phyloP scores from a whole-genome alignment of 805 yeast genomes.

The Sugiyamaella mastotermitis region DNA sequence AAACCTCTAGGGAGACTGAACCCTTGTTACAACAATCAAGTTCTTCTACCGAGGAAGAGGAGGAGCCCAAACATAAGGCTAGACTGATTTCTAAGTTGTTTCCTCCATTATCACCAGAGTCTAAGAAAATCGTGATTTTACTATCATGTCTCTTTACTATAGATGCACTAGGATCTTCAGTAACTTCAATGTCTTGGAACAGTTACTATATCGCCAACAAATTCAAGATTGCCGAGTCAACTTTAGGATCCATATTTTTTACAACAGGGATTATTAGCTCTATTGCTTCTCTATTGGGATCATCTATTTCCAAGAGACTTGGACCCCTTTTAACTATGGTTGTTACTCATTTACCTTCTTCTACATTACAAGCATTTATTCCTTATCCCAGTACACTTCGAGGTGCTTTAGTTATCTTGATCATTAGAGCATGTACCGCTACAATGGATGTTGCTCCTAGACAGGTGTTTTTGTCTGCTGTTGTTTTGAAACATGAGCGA shows the following conservation, averaged over 20 bases:
- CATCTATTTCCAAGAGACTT: conserved; percentile 42
- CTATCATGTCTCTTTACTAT: conserved; percentile 49
- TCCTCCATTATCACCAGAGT: conserved; percentile 23
- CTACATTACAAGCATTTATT: conserved; percentile 48
- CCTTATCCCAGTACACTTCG: conserved; percentile 40
- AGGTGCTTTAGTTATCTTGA: conserved; percentile 44
- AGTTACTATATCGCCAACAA: conserved; percentile 64
- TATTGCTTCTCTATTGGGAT: conserved; percentile 44
- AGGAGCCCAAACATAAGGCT: background rate
- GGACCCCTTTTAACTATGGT: conserved; percentile 79
- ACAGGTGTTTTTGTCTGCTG: conserved; percentile 66
- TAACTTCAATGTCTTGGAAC: conserved; percentile 79
- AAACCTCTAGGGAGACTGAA: conserved; percentile 1
- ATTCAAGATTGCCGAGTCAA: conserved; percentile 47
- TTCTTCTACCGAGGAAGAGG: background rate
- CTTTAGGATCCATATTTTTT: conserved; percentile 65
- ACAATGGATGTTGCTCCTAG: conserved; percentile 91
- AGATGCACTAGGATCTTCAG: conserved; percentile 79
- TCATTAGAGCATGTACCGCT: conserved; percentile 54
- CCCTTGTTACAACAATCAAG: background rate
- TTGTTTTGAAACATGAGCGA: conserved; percentile 58
- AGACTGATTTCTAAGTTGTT: conserved; percentile 4
- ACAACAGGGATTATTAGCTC: conserved; percentile 56
- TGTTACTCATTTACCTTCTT: conserved; percentile 71
- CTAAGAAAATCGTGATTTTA: conserved; percentile 22